phyloP scores from a whole-genome alignment of 2,329 filamentous ascomycete genomes.

The Stylonectria norvegica region DNA sequence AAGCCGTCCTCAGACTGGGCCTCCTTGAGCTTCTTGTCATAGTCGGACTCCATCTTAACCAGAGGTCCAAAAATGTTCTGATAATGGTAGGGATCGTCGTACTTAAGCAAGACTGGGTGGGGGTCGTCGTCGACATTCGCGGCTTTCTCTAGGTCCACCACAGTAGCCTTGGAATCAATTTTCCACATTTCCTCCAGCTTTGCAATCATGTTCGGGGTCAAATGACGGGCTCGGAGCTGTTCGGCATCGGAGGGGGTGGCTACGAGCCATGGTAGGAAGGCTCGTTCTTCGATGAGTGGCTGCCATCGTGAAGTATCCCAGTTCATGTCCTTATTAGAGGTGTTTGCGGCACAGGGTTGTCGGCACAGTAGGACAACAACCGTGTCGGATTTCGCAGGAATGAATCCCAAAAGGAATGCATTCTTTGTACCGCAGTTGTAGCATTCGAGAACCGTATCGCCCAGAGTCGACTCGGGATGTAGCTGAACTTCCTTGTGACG shows the following conservation, averaged over 20 bases:
- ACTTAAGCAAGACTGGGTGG: slow-evolving; percentile 84
- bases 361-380: slow-evolving; percentile 96
- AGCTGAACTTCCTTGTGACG: slow-evolving; percentile 98
- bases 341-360: slow-evolving; percentile 90
- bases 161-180: slow-evolving; percentile 82
- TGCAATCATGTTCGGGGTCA: slow-evolving; percentile 91
- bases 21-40: slow-evolving; percentile 98
- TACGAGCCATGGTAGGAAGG: slow-evolving; percentile 92
- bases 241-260: slow-evolving; percentile 86
- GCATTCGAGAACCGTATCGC: slow-evolving; percentile 95
- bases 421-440: slow-evolving; percentile 99
- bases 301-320: slow-evolving; percentile 99
- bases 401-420: slow-evolving; percentile 95
- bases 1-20: slow-evolving; percentile 96
- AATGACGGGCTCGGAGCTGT: slow-evolving; percentile 88
- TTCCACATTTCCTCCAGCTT: slow-evolving; percentile 99
- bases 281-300: slow-evolving; percentile 92
- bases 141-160: slow-evolving; percentile 87
- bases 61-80: slow-evolving; percentile 98
- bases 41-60: slow-evolving; percentile 98
- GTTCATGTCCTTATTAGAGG: slow-evolving; percentile 98
- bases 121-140: slow-evolving; percentile 93
- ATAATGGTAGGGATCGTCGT: slow-evolving; percentile 97
- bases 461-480: slow-evolving; percentile 86
- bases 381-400: slow-evolving; percentile 96